phyloP scores from a whole-genome alignment of 129 eudicot species.

The Chrysanthemum seticuspe region DNA sequence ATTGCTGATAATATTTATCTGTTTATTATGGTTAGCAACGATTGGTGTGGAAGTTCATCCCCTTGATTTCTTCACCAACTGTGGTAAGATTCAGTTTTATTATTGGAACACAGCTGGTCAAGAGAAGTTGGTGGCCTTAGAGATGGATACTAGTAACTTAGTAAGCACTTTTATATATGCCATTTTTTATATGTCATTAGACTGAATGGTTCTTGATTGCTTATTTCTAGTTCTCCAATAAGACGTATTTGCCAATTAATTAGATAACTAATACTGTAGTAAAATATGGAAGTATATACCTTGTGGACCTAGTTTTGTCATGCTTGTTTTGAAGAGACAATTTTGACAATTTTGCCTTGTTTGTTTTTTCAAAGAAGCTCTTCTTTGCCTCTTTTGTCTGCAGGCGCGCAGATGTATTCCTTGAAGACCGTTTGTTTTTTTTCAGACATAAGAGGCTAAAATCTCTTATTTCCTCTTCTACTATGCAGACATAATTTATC shows the following conservation, averaged over 20 bases:
- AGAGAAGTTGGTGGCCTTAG: constrained; percentile 85
- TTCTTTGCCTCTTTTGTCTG: too few relatives aligned
- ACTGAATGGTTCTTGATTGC: not conserved
- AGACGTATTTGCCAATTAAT: not conserved
- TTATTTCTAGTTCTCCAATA: not conserved
- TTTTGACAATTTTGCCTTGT: too few relatives aligned
- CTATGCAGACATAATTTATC: too few relatives aligned
- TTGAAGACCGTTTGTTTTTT: too few relatives aligned
- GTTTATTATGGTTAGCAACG: constrained; percentile 43
- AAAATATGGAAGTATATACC: too few relatives aligned
- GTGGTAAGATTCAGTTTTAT: constrained; percentile 72
- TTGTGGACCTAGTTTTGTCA: too few relatives aligned
- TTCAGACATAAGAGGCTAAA: too few relatives aligned
- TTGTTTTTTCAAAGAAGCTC: too few relatives aligned
- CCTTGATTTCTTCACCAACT: constrained; percentile 75
- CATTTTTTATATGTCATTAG: not conserved
- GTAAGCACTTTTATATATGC: constrained; percentile 33
- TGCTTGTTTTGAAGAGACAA: too few relatives aligned
- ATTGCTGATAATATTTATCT: constrained; percentile 7
- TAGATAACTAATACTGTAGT: too few relatives aligned
- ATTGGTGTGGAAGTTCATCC: constrained; percentile 93
- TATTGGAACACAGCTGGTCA: constrained; percentile 93
- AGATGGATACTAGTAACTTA: constrained; percentile 84
- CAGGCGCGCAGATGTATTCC: too few relatives aligned
- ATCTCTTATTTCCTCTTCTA: too few relatives aligned